Evolutionary conservation across 148 eudicot genomes (phyloP), one percentile per base, ranked within the genome.

Genomic region (Dysphania ambrosioides): DNA sequence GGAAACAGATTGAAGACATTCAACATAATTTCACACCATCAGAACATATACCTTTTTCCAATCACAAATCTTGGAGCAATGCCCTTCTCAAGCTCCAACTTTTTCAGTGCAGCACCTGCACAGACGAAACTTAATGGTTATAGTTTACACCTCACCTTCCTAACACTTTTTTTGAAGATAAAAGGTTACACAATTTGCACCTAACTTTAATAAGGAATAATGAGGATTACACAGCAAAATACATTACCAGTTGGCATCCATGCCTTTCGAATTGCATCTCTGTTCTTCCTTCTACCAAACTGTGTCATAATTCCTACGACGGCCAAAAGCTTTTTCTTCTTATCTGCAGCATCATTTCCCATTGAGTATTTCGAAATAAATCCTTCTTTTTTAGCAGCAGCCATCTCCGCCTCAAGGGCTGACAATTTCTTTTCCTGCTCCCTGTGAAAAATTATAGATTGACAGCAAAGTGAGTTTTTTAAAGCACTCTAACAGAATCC

Each of bases 201-300:
- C 38, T 73, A 56, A 31, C 32, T 13, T 21, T 13, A 66, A 66
- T 6, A 35, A 8, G 18, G 29, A 34, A n/a, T 53, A 34, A 15
- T 53, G 35, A 38, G 10, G n/a, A 29, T 47, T 31, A 69, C 4
- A 73, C n/a, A 40, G 38, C 23, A 24, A 40, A 68, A 15, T 24
- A 35, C 19, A 66, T 69, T 86, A 91, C 96, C 96, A 77, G 81
- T 84, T 71, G 89, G 87, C 96, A 91, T 91, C 96, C 96, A 91
- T 72, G 96, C 92, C 81, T 87, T 91, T 62, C 96, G 89, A 65
- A 91, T 87, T 51, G 96, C 92, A 80, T 88, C 87, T 85, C 96
- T 78, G 72, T 91, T 88, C 57, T 79, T 87, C 80, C 80, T 85
- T 77, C 86, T 87, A 36, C 96, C 96, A 77, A 88, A 91, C 74